Base-by-base conservation (phyloP, 2,329 filamentous ascomycete genomes). In the Madurella fahalii region DNA sequence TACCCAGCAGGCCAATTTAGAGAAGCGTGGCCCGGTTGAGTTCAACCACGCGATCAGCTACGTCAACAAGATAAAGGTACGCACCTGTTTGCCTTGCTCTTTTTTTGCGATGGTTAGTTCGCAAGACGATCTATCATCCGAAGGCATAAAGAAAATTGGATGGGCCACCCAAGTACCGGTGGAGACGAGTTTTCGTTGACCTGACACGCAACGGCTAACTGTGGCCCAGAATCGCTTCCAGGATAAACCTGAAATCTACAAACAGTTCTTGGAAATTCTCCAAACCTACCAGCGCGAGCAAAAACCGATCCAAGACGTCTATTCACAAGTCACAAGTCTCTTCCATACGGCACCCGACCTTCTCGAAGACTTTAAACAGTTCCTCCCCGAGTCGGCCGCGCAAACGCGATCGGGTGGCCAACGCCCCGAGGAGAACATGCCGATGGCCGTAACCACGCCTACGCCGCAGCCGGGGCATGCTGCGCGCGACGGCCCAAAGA, bases 1-100 rank as follows among this genome's bases (percentile, higher is more conserved):
- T 18, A 74, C 77, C 63, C 74, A 82, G 72, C 72, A 86, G 72
- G 74, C 81, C 70, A 74, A 80, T 72, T 74, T 89, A 68, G 92
- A 95, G 71, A 95, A 94, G 68, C 84, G 92, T 53, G 93, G 92
- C 0, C 94, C 94, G 1, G 94, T 99, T 16, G 94, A 99, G 68
- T 99, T 99, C 72, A 99, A 99, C 69, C 94, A 99, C 73, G 94
- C 94, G 0, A 99, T 99, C 60, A 97, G 92, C 70, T 99, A 99
- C 67, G 94, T 99, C 52, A 99, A 99, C 69, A 99, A 99, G 75
- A 99, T 99, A 66, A 99, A 99, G 86, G 92, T 94, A 74, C 70
- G 81, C 43, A 53, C n/a, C 30, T 17, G n/a, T 41, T 47, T 16
- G 9, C 45, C 34, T 54, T 46, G 44, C 46, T 50, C 49, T 46